These are phyloP conservation scores for Cryptosporidium muris DNA, from an alignment of 169 alveolate genomes.

Conservation along the genomic window DNA sequence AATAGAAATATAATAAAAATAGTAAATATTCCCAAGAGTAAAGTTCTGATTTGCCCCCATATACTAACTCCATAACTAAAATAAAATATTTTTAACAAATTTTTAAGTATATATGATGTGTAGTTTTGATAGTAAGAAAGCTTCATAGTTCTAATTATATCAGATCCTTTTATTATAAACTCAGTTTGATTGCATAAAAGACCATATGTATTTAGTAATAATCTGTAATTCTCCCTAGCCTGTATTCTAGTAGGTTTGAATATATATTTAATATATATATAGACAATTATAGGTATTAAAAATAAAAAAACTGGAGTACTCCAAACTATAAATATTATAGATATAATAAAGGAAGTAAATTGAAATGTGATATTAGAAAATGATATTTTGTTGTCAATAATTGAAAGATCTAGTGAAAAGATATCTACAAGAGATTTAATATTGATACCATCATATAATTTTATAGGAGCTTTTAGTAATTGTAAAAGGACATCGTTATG, in stretches of 20 bases:
- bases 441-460: constrained; percentile 42
- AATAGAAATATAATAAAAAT: constrained; percentile 27
- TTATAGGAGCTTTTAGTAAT: constrained; percentile 24
- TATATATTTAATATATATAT: constrained; percentile 28
- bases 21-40: constrained; percentile 38
- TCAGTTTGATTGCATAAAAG: constrained; percentile 64
- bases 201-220: constrained; percentile 52
- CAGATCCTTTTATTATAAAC: constrained; percentile 51
- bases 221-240: constrained; percentile 56
- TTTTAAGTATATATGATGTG: constrained; percentile 14
- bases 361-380: constrained; percentile 7
- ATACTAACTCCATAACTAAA: constrained; percentile 46
- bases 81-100: constrained; percentile 27
- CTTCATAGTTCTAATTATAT: constrained; percentile 60
- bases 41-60: constrained; percentile 51
- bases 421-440: constrained; percentile 50
- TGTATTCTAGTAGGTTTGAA: constrained; percentile 71
- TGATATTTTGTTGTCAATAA: constrained; percentile 46
- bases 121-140: constrained; percentile 22
- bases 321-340: constrained; percentile 50
- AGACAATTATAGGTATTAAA: constrained; percentile 16
- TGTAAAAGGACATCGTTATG: constrained; percentile 40
- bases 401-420: constrained; percentile 59
- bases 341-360: constrained; percentile 8
- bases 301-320: constrained; percentile 39